These are phyloP conservation scores for Tricholoma bakamatsutake DNA, from an alignment of 768 basidiomycete genomes.

Conservation along the genomic window DNA sequence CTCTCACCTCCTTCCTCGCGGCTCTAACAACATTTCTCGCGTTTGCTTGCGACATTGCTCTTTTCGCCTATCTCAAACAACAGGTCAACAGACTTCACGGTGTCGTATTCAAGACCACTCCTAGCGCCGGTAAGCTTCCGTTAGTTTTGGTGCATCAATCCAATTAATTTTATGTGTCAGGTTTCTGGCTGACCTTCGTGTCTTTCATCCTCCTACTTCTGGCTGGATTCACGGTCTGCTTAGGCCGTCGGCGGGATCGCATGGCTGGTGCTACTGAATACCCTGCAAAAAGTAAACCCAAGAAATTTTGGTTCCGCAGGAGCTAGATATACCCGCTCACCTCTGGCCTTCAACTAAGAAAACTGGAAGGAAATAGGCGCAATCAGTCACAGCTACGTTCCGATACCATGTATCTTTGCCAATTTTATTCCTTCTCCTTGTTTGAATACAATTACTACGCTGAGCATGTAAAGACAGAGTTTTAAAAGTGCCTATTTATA, in stretches of 20 bases:
- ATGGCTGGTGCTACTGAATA: conserved; percentile 36
- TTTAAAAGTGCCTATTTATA: not conserved
- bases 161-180: conserved; percentile 23
- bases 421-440: not conserved
- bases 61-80: conserved; percentile 56
- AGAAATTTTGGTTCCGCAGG: conserved; percentile 30
- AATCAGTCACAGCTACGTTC: not conserved
- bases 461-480: not conserved
- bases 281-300: conserved; percentile 22
- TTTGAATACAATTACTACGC: not conserved
- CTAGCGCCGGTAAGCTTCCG: conserved; percentile 53
- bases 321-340: conserved; percentile 15
- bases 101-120: conserved; percentile 39
- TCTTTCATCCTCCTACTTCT: conserved; percentile 57
- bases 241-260: conserved; percentile 55
- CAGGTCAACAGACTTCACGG: conserved; percentile 46
- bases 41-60: conserved; percentile 72
- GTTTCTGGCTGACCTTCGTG: conserved; percentile 73
- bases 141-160: conserved; percentile 3
- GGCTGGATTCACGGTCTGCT: conserved; percentile 65
- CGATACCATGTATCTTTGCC: not conserved
- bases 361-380: not conserved
- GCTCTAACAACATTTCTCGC: conserved; percentile 64
- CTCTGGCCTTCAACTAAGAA: too few species aligned
- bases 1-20: conserved; percentile 66